Evolutionary conservation across 345 rosid species (phyloP), one percentile per base, ranked within the genome.

Genomic region (Anacardium occidentale): DNA sequence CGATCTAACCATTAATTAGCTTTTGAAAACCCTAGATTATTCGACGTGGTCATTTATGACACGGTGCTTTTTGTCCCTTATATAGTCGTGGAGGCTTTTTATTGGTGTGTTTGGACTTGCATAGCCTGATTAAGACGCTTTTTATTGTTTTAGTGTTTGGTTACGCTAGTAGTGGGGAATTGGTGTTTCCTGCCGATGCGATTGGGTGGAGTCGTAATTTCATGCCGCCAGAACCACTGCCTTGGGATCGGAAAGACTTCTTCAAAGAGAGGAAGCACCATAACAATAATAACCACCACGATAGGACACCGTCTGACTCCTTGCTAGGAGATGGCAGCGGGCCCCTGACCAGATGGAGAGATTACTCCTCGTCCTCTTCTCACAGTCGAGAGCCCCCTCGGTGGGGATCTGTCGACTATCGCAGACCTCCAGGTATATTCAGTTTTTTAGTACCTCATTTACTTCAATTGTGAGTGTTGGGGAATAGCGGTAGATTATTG

Each of bases 141-240:
- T 59, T 10, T 71, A 4, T 60, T 44, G 15, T 60, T 29, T 21
- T 58, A 71, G 53, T 7, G 54, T 29, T 66, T 56, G 58, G 40
- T n/a, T 44, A 50, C 24, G 73, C 22, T 14, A 59, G 51, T 20
- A 73, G 48, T 56, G 67, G 74, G 73, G 75, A 74, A 37, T 77
- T 66, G 73, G 14, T 65, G 71, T 47, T 50, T 70, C 37, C 55
- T 72, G 83, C 80, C 78, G 66, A 87, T 83, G 91, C 83, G 82
- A 81, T 77, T 79, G 77, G 71, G 73, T 40, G 60, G 74, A 75
- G 61, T 79, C 64, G 42, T 54, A 76, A 73, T 64, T 90, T 87
- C 81, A 96, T 93, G 99, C 98, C 99, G 89, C 89, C 91, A 51
- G 96, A 95, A 84, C 91, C 94, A 80, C 84, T 82, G 76, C 89